phyloP scores from a whole-genome alignment of 1,284 basidiomycete species.

The Calocybe gambosa region DNA sequence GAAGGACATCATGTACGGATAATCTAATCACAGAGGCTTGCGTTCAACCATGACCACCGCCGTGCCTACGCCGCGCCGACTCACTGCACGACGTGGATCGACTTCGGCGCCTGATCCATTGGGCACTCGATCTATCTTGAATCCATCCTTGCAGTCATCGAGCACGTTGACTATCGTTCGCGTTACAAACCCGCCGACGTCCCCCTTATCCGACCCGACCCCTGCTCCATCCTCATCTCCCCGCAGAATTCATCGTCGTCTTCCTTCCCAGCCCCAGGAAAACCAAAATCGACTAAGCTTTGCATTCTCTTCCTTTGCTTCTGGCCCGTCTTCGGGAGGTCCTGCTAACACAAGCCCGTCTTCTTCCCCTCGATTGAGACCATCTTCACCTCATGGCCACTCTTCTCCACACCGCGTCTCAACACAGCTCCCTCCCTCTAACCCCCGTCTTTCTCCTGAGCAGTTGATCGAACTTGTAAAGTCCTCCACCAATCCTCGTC shows the following conservation, averaged over 20 bases:
- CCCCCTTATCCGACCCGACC: conserved; percentile 16
- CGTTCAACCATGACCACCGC: not conserved
- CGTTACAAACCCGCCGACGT: conserved; percentile 30
- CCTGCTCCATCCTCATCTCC: conserved; percentile 27
- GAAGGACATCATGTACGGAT: conserved; percentile 20
- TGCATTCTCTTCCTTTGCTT: conserved; percentile 53
- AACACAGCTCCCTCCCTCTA: conserved; percentile 23
- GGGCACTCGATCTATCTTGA: conserved; percentile 44
- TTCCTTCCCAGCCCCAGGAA: conserved; percentile 17
- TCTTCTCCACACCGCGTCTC: conserved; percentile 26
- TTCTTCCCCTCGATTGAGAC: conserved; percentile 36
- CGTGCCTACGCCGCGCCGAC: conserved; percentile 20
- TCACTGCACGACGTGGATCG: conserved; percentile 59
- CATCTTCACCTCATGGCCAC: conserved; percentile 31
- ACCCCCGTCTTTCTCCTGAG: conserved; percentile 53
- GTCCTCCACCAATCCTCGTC: conserved; percentile 45
- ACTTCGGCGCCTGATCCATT: conserved; percentile 60
- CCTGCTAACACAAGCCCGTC: conserved; percentile 24
- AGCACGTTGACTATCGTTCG: conserved; percentile 72
- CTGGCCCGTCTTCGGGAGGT: conserved; percentile 15
- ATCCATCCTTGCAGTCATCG: conserved; percentile 48
- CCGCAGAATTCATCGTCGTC: conserved; percentile 22
- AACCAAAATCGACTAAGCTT: conserved; percentile 49
- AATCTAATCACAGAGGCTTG: not conserved
- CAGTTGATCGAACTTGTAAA: conserved; percentile 64